Evolutionary conservation across 1,284 basidiomycete genomes (phyloP).

Genomic region (Trichosporon sp.): DNA sequence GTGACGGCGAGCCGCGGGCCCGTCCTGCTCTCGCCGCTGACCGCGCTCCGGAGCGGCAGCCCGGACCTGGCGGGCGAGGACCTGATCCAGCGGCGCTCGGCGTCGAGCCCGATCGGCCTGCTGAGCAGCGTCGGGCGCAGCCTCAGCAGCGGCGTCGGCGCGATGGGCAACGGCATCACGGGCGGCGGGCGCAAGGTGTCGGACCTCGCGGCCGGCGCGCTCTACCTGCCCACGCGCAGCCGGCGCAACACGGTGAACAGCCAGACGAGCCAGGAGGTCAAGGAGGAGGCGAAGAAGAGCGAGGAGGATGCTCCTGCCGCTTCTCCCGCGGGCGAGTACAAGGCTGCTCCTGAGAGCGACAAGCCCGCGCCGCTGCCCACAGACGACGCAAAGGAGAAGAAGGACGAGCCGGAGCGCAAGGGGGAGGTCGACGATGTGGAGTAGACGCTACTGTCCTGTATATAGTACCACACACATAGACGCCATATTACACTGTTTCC

Average conservation of each 20-base stretch:
- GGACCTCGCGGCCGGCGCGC: conserved; percentile 15
- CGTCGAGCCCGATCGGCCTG: conserved; percentile 4
- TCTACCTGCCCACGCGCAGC: conserved; percentile 16
- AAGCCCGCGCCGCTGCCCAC: conserved; percentile 14
- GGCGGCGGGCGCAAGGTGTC: conserved; percentile 29
- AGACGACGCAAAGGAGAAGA: no score
- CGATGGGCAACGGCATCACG: conserved; percentile 29
- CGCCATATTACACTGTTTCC: background rate
- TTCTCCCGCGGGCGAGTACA: conserved; percentile 4
- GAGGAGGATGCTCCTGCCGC: conserved; percentile 11
- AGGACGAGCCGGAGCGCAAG: conserved; percentile 18
- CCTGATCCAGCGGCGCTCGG: background rate
- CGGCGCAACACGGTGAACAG: background rate
- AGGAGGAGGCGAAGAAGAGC: conserved; percentile 16
- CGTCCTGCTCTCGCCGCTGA: conserved; percentile 1
- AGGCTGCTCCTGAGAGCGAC: background rate
- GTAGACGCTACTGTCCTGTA: background rate
- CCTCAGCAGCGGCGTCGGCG: conserved; percentile 35
- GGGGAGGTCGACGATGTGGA: conserved; percentile 14
- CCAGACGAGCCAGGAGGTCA: background rate
- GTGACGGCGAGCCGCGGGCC: conserved; percentile 11
- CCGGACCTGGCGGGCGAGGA: conserved; percentile 12
- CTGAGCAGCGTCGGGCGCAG: conserved; percentile 29
- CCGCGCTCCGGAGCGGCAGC: conserved; percentile 1
- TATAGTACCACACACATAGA: background rate